Base-by-base conservation (phyloP, 73 alveolate species). In the Paramecium pentaurelia region DNA sequence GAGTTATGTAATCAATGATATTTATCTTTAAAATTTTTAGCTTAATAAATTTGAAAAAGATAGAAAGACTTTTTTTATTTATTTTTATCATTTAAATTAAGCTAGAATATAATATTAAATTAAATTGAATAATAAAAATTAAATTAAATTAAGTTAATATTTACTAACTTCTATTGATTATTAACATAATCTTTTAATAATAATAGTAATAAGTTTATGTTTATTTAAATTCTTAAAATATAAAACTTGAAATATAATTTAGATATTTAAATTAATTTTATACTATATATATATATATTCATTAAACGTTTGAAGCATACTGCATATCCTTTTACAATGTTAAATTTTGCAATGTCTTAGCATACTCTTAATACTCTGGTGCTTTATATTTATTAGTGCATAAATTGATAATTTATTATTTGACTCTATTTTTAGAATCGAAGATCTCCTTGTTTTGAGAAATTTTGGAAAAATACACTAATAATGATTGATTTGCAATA, bases 391-490 rank as follows among this genome's bases (percentile, higher is more conserved):
- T 45, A 10, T 44, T 36, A 12, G 14, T 11, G 45, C 91, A 80
- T 9, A 40, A 25, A 9, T 47, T 32, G 2, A 80, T 44, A 1
- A 80, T 44, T n/a, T 80, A 20, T 18, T 14, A 10, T 49, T 44
- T 45, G 3, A 80, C 58, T 11, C 36, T 9, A 28, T 80, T 80
- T 18, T 47, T 80, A 2, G 34, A 12, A 80, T 80, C 91, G 18
- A 45, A 80, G 10, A 80, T 47, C 58, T 80, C 91, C 16, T 80
- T 80, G 8, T 80, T 80, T 25, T 47, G n/a, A 16, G 91, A 42
- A 12, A 32, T 32, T 27, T 80, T 80, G 25, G 75, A 32, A 11
- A 80, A 80, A 10, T 80, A 80, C 0, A 42, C 42, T 38, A 45
- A 32, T 45, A 80, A 80, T 80, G n/a, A 32, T 27, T 80, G 6